A percentile compares a stretch with the other conserved stretches of the same genome.
These are phyloP conservation scores for Steccherinum ochraceum DNA, from an alignment of 768 basidiomycete genomes.

Conservation along the genomic window DNA sequence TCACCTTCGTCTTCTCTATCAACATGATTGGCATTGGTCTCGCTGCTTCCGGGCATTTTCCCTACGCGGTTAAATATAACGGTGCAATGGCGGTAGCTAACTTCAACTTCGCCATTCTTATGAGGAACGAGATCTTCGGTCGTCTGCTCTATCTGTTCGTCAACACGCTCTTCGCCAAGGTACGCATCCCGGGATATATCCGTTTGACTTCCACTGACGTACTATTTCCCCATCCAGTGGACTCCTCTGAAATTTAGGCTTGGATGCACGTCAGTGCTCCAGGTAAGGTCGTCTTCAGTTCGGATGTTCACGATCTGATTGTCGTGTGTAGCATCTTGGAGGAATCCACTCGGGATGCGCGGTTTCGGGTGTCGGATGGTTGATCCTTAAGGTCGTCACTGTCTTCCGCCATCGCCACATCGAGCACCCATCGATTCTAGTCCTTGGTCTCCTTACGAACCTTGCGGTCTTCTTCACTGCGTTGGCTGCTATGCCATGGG, in stretches of 20 bases:
- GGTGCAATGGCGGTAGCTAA: slow-evolving; percentile 75
- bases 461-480: slow-evolving; percentile 52
- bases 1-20: slow-evolving; percentile 49
- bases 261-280: slow-evolving; percentile 66
- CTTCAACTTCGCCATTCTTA: slow-evolving; percentile 61
- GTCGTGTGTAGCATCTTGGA: slow-evolving; percentile 53
- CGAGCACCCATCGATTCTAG: slow-evolving; percentile 51
- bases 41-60: slow-evolving; percentile 59
- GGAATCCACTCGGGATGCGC: slow-evolving; percentile 78
- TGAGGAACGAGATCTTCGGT: slow-evolving; percentile 80
- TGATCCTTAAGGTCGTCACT: slow-evolving; percentile 54
- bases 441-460: slow-evolving; percentile 55
- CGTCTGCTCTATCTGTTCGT: slow-evolving; percentile 66
- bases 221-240: slow-evolving; percentile 40
- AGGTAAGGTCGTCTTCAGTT: slow-evolving; percentile 28
- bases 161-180: slow-evolving; percentile 76
- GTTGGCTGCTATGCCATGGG: slow-evolving; percentile 69
- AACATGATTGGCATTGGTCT: slow-evolving; percentile 57
- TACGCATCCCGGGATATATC: slow-evolving; percentile 17
- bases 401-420: slow-evolving; percentile 44
- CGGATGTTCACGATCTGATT: not conserved
- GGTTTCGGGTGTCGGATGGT: slow-evolving; percentile 62
- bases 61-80: slow-evolving; percentile 58
- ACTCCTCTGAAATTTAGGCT: slow-evolving; percentile 66
- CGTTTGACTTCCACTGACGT: not conserved